phyloP scores from a whole-genome alignment of 1,139 yeast genomes.

The Nakaseomyces sp. region DNA sequence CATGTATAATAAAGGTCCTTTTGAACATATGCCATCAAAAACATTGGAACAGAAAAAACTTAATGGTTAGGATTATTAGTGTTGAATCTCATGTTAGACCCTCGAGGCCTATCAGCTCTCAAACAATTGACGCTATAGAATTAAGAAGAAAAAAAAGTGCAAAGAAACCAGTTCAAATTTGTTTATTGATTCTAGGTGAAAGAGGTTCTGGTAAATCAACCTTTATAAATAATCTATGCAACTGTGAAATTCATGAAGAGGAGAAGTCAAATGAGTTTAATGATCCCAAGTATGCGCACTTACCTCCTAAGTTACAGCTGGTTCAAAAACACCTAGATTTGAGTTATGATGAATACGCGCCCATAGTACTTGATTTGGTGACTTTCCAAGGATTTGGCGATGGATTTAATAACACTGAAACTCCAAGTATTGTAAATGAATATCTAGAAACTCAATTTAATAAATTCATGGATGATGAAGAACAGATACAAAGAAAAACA shows the following conservation, averaged over 20 bases:
- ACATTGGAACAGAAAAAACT: not conserved
- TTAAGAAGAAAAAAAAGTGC: slow-evolving; percentile 51
- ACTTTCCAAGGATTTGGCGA: slow-evolving; percentile 42
- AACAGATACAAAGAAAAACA: slow-evolving; percentile 49
- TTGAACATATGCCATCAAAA: not conserved
- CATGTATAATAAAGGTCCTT: no score
- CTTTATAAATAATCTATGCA: slow-evolving; percentile 54
- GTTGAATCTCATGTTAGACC: not conserved
- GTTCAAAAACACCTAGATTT: slow-evolving; percentile 26
- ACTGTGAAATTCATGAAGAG: slow-evolving; percentile 12
- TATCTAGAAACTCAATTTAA: slow-evolving; percentile 52
- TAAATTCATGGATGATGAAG: slow-evolving; percentile 48
- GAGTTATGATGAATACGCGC: slow-evolving; percentile 35
- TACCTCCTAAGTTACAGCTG: slow-evolving; percentile 25
- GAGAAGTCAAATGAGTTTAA: slow-evolving; percentile 8
- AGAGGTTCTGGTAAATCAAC: slow-evolving; percentile 57
- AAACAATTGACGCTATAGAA: slow-evolving; percentile 19
- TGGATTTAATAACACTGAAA: slow-evolving; percentile 30
- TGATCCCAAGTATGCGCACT: slow-evolving; percentile 11
- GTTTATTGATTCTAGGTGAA: slow-evolving; percentile 52
- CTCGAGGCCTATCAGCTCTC: not conserved
- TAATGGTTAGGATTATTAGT: not conserved
- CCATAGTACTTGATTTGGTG: slow-evolving; percentile 36
- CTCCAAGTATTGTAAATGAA: slow-evolving; percentile 37
- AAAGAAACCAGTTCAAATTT: slow-evolving; percentile 49